A percentile compares a stretch with the other conserved stretches of the same genome.
Evolutionary conservation across 1,284 basidiomycete species (phyloP).

Genomic region (Peniophora sp.): DNA sequence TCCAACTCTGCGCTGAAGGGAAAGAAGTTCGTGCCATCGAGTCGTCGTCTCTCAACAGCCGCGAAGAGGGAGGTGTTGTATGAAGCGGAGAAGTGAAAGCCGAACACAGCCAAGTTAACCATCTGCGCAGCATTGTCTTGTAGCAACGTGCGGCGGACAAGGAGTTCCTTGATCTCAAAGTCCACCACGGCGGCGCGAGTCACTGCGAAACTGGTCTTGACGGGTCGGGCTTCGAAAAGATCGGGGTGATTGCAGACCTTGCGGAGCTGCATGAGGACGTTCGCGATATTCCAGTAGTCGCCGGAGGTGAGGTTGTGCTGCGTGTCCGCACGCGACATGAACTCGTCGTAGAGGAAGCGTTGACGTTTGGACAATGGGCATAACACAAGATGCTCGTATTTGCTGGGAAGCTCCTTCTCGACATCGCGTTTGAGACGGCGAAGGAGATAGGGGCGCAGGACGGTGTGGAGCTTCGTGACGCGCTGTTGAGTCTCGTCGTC

Average conservation of each 20-base stretch:
- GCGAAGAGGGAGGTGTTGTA: slow-evolving; percentile 46
- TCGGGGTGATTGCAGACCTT: slow-evolving; percentile 97
- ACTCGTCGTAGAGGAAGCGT: slow-evolving; percentile 96
- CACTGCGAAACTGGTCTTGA: slow-evolving; percentile 91
- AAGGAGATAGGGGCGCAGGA: slow-evolving; percentile 90
- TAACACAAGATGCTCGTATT: slow-evolving; percentile 90
- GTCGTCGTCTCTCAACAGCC: slow-evolving; percentile 41
- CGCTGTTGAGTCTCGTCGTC: slow-evolving; percentile 86
- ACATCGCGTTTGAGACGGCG: slow-evolving; percentile 94
- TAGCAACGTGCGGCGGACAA: slow-evolving; percentile 70
- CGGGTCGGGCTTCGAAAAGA: slow-evolving; percentile 90
- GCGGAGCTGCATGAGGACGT: slow-evolving; percentile 93
- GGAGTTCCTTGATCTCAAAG: slow-evolving; percentile 84
- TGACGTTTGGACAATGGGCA: slow-evolving; percentile 93
- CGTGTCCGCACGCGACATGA: slow-evolving; percentile 91
- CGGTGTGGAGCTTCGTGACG: slow-evolving; percentile 85
- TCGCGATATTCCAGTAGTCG: slow-evolving; percentile 86
- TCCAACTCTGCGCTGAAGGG: slow-evolving; percentile 45
- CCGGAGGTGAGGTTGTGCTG: slow-evolving; percentile 82
- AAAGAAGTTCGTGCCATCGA: slow-evolving; percentile 71
- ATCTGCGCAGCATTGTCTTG: slow-evolving; percentile 35
- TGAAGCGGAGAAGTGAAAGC: slow-evolving; percentile 54
- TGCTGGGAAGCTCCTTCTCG: slow-evolving; percentile 92
- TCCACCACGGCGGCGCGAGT: slow-evolving; percentile 72
- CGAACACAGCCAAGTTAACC: slow-evolving; percentile 60